Percentiles rank a stretch among this genome's conserved stretches.
Evolutionary conservation across 2,329 filamentous ascomycete genomes (phyloP).

Genomic region (Aspergillus ochraceus): DNA sequence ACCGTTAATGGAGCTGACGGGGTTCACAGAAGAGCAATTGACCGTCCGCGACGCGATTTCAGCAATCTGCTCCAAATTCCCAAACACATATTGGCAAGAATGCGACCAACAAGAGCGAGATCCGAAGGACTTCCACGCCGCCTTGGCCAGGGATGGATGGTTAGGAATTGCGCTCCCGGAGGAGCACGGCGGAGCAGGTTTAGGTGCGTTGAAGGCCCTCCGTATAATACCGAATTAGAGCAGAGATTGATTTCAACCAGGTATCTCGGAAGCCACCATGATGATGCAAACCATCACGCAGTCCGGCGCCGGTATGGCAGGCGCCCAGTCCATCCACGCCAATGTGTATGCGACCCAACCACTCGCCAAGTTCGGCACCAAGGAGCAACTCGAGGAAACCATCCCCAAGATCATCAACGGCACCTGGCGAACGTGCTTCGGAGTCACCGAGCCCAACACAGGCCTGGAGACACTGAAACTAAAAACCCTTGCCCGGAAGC

Average conservation of each 20-base stretch:
- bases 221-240: too few relatives aligned
- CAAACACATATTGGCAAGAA: constrained; percentile 73
- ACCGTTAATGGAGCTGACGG: constrained; percentile 67
- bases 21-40: constrained; percentile 72
- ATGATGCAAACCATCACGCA: constrained; percentile 84
- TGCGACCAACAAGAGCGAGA: constrained; percentile 70
- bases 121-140: constrained; percentile 73
- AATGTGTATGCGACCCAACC: constrained; percentile 64
- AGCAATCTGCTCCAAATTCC: constrained; percentile 68
- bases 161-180: constrained; percentile 78
- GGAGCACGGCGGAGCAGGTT: constrained; percentile 68
- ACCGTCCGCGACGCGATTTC: constrained; percentile 69
- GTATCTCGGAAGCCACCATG: constrained; percentile 77
- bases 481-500: constrained; percentile 62
- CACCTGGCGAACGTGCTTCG: constrained; percentile 72
- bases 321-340: constrained; percentile 59
- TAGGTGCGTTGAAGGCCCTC: constrained; percentile 46
- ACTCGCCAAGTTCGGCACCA: constrained; percentile 69
- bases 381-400: constrained; percentile 62
- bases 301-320: constrained; percentile 73
- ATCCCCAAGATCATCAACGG: constrained; percentile 72
- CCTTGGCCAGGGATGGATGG: constrained; percentile 74
- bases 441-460: constrained; percentile 80
- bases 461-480: constrained; percentile 76
- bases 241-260: constrained; percentile 28